Evolutionary conservation across 2,329 filamentous ascomycete species (phyloP).

Genomic region (Coniochaeta hoffmannii): DNA sequence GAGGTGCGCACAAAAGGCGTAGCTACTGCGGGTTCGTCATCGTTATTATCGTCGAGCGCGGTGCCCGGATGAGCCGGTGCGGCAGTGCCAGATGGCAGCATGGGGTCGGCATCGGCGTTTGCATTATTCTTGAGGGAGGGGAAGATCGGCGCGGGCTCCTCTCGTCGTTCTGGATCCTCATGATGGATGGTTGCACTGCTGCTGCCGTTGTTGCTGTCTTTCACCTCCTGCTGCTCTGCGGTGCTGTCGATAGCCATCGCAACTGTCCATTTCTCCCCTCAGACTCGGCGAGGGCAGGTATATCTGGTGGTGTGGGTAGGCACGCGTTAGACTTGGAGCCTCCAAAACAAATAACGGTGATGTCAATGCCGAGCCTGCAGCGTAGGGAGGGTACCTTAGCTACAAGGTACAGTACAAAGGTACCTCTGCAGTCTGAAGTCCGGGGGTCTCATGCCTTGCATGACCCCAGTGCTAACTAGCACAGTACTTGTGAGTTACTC

Average conservation of each 20-base stretch:
- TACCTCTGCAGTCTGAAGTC: background rate
- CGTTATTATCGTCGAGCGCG: slow-evolving; percentile 41
- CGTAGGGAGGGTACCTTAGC: background rate
- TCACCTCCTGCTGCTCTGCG: background rate
- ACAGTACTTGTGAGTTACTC: too few species aligned
- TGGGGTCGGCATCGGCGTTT: slow-evolving; percentile 24
- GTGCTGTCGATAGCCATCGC: background rate
- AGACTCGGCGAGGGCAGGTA: background rate
- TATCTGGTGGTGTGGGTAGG: background rate
- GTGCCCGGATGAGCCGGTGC: slow-evolving; percentile 2
- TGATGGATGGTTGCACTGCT: background rate
- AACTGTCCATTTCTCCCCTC: background rate
- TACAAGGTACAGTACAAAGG: background rate
- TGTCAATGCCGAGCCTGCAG: background rate
- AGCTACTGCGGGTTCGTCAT: slow-evolving; percentile 51
- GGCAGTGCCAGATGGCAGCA: slow-evolving; percentile 16
- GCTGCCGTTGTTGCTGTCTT: background rate
- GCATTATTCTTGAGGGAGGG: slow-evolving; percentile 35
- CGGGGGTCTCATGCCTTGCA: background rate
- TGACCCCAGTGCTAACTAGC: too few species aligned
- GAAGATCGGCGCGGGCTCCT: slow-evolving; percentile 20
- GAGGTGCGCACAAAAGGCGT: slow-evolving; percentile 49
- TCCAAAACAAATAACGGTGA: background rate
- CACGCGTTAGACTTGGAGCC: too few species aligned
- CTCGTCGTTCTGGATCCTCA: background rate